Evolutionary conservation across 805 yeast genomes (phyloP), one percentile per base, ranked within the genome.

Genomic region (Torulaspora delbrueckii): DNA sequence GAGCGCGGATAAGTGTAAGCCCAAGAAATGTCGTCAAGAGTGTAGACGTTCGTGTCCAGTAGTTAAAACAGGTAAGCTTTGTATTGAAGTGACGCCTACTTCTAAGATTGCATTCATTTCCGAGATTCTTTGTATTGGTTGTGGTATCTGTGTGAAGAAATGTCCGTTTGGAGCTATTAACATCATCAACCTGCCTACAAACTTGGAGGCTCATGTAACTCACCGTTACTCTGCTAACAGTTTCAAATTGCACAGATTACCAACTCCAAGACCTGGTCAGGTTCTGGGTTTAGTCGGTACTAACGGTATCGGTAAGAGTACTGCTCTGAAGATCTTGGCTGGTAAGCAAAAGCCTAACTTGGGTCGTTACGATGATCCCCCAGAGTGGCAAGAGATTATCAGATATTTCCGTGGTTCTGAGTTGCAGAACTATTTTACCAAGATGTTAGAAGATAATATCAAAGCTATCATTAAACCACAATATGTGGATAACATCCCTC

Each of bases 101-200:
- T 80, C 86, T 50, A 93, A 93, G 65, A 87, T 93, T 62, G 96
- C 98, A 12, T 93, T 90, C 67, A 87, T 93, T 48, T 86, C 96
- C 13, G 99, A 93, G 67, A 86, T 74, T 32, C 74, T 93, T 64
- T 93, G 99, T 77, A 91, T 93, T 59, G 99, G 99, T 67, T 93
- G 99, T 77, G 99, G 99, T 89, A 93, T 93, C 59, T 93, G 99
- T 78, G 96, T 90, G 43, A 93, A 93, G 70, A 93, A 89, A 67
- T 93, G 99, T 72, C 99, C 99, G 25, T 93, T 93, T 64, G 96
- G 91, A 62, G 99, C 99, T 53, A 90, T 93, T 62, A 85, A 79
- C 63, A 93, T 93, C 65, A 93, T 93, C 74, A 93, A 93, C 65
- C 76, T 93, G 67, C 99, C 99, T 54, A 91, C 98, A 13, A 90